Conservation (phyloP, 106 monocot species). For the Acorus calamus region DNA sequence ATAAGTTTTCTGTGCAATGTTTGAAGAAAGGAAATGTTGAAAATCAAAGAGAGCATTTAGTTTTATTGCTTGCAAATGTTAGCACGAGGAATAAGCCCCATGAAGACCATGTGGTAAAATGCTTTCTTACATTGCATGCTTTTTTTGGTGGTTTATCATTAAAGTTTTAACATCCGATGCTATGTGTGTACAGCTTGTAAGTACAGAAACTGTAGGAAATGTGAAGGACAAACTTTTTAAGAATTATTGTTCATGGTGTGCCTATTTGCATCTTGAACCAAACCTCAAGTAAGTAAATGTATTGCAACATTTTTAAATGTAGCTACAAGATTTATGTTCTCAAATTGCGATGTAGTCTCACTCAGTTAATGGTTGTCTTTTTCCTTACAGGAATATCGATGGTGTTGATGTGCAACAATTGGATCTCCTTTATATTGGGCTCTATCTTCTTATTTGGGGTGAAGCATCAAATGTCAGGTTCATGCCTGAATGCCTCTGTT, state of each 20-base stretch:
- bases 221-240: conserved; percentile 64
- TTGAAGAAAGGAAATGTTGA: conserved; percentile 96
- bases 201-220: conserved; percentile 35
- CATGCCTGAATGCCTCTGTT: conserved; percentile 95
- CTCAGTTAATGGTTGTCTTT: background rate
- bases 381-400: conserved; percentile 28
- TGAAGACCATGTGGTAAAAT: conserved; percentile 44
- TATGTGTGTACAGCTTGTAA: conserved; percentile 40
- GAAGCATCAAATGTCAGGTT: conserved; percentile 98
- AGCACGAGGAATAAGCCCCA: conserved; percentile 40
- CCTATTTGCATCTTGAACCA: conserved; percentile 45
- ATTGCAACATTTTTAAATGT: background rate
- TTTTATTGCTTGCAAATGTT: conserved; percentile 88
- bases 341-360: background rate
- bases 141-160: conserved; percentile 3
- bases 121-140: background rate
- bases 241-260: conserved; percentile 85
- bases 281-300: conserved; percentile 48
- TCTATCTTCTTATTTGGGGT: conserved; percentile 95
- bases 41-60: conserved; percentile 90
- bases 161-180: background rate
- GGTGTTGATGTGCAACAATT: conserved; percentile 43
- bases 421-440: conserved; percentile 79
- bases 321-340: no score
- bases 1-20: no score